Evolutionary conservation across 139 green algal species (phyloP).

Genomic region (Spirogloea muscicola): DNA sequence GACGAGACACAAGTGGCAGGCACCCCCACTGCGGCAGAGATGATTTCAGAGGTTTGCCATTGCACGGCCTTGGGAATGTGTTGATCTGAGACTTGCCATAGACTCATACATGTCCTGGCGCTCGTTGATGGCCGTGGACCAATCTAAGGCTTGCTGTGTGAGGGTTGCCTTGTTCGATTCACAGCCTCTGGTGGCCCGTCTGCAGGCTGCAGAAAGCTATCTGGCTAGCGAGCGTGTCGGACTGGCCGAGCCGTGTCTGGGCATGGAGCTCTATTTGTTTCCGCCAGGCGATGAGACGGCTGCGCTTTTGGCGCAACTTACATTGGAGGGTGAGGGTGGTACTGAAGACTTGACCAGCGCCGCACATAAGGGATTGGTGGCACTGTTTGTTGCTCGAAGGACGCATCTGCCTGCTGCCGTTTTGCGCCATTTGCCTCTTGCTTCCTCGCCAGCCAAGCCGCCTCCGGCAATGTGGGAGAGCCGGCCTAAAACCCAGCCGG

Average conservation of each 20-base stretch:
- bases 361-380: too few relatives aligned
- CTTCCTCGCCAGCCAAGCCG: too few relatives aligned
- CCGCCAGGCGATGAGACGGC: not conserved
- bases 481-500: too few relatives aligned
- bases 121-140: not conserved
- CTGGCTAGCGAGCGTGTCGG: conserved; percentile 20
- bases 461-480: too few relatives aligned
- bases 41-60: not conserved
- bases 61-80: not conserved
- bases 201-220: conserved; percentile 28
- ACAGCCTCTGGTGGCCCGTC: not conserved
- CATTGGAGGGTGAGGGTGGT: too few relatives aligned
- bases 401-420: too few relatives aligned
- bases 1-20: too few relatives aligned
- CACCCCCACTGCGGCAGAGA: too few relatives aligned
- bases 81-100: not conserved
- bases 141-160: not conserved
- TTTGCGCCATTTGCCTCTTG: too few relatives aligned
- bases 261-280: conserved; percentile 19
- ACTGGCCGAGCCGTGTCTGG: conserved; percentile 7
- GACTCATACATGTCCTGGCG: not conserved
- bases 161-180: not conserved
- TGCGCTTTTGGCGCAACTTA: too few relatives aligned
- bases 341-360: too few relatives aligned
- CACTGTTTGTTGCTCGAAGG: too few relatives aligned